These are phyloP conservation scores for Syncephalastrum monosporum DNA, from an alignment of 371 early-diverging fungal species.

Conservation along the genomic window DNA sequence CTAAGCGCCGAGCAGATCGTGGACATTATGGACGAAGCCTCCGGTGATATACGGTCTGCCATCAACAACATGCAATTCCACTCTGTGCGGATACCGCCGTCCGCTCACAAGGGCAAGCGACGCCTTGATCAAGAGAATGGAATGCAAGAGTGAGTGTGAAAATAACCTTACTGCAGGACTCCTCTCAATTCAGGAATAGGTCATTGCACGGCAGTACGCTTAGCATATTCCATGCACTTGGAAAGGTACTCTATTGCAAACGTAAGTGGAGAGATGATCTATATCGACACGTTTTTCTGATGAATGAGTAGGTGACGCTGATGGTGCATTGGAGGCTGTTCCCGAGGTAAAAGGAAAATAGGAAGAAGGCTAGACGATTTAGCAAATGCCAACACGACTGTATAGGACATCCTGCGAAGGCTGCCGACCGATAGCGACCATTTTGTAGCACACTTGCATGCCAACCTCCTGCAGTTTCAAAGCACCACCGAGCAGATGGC, in stretches of 20 bases:
- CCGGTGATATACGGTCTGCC: slow-evolving; percentile 41
- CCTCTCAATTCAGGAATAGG: no score
- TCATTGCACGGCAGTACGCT: slow-evolving; percentile 6
- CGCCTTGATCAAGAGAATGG: neutral
- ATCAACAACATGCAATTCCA: slow-evolving; percentile 42
- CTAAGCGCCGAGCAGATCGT: slow-evolving; percentile 10
- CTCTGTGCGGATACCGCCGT: slow-evolving; percentile 6
- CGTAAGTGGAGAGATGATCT: slow-evolving; percentile 10
- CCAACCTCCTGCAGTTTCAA: slow-evolving; percentile 21
- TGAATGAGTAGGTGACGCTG: slow-evolving; percentile 6
- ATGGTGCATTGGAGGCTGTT: slow-evolving; percentile 23
- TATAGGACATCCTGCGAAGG: slow-evolving; percentile 22
- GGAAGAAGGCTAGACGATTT: neutral
- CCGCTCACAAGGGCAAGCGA: neutral
- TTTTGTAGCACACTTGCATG: slow-evolving; percentile 26
- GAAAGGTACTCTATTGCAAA: slow-evolving; percentile 43
- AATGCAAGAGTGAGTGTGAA: neutral
- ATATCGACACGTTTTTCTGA: neutral
- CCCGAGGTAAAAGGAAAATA: slow-evolving; percentile 22
- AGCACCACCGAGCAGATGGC: slow-evolving; percentile 18
- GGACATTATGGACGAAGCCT: slow-evolving; percentile 12
- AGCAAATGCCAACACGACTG: neutral
- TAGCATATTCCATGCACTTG: slow-evolving; percentile 39
- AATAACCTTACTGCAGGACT: neutral
- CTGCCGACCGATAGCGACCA: slow-evolving; percentile 19